phyloP scores from a whole-genome alignment of 495 filamentous ascomycete species.

The Annulohypoxylon bovei region DNA sequence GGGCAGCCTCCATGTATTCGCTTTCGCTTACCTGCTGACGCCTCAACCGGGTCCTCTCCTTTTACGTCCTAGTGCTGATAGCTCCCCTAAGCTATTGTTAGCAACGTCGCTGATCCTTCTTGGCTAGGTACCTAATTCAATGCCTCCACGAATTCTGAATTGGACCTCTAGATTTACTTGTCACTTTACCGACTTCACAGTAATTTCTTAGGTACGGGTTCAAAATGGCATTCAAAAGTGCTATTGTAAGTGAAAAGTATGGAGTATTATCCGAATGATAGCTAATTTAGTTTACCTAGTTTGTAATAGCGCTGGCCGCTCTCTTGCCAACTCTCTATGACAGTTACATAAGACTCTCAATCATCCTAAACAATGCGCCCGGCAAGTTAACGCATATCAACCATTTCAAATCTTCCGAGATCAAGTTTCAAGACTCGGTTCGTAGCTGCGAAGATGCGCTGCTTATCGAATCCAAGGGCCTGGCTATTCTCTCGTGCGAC shows the following conservation, averaged over 20 bases:
- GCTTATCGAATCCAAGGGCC: conserved; percentile 47
- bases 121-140: background rate
- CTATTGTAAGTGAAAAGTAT: conserved; percentile 30
- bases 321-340: conserved; percentile 30
- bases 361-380: conserved; percentile 45
- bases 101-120: background rate
- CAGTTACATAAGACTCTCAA: background rate
- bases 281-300: conserved; percentile 19
- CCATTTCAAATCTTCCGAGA: conserved; percentile 39
- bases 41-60: background rate
- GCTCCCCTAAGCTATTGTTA: background rate
- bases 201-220: background rate
- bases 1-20: background rate
- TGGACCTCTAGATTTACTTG: background rate
- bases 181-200: background rate
- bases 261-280: background rate
- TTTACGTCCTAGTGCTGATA: conserved; percentile 1
- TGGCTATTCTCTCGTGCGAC: conserved; percentile 57
- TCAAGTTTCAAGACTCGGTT: conserved; percentile 51
- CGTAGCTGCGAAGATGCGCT: conserved; percentile 60
- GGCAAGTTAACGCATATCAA: conserved; percentile 43
- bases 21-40: background rate
- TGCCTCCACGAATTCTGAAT: background rate
- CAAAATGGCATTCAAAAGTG: conserved; percentile 32
- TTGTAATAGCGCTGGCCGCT: conserved; percentile 30